Percentiles rank a stretch among this genome's conserved stretches.
Conservation (phyloP, 2,329 filamentous ascomycete genomes). For the Capronia coronata region DNA sequence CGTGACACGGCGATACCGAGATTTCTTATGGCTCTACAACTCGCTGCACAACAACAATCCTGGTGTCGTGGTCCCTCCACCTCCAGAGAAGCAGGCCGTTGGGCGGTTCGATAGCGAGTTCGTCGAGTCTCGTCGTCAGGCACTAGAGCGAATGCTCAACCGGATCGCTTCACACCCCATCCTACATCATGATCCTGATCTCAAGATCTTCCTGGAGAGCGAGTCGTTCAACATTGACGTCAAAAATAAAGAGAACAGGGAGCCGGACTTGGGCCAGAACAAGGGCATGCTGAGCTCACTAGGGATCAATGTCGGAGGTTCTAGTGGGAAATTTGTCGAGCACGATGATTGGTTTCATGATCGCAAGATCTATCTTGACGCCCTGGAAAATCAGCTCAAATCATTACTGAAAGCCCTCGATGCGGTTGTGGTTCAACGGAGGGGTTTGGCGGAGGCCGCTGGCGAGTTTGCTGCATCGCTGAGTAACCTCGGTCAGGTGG, state of each 20-base stretch:
- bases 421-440: conserved; percentile 82
- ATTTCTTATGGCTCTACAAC: conserved; percentile 97
- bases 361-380: conserved; percentile 87
- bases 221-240: conserved; percentile 93
- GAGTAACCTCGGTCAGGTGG: conserved; percentile 86
- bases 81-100: conserved; percentile 95
- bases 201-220: conserved; percentile 95
- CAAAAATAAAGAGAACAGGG: conserved; percentile 93
- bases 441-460: conserved; percentile 86
- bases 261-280: conserved; percentile 77
- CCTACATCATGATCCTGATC: conserved; percentile 82
- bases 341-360: conserved; percentile 99
- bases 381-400: conserved; percentile 84
- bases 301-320: conserved; percentile 68
- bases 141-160: conserved; percentile 95
- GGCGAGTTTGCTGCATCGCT: conserved; percentile 88
- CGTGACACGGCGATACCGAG: conserved; percentile 87
- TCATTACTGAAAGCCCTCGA: conserved; percentile 89
- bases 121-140: conserved; percentile 83
- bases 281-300: conserved; percentile 88
- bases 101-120: conserved; percentile 95
- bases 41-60: conserved; percentile 91
- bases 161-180: conserved; percentile 85
- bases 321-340: conserved; percentile 79
- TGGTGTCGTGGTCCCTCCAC: conserved; percentile 88